A percentile compares a stretch with the other conserved stretches of the same genome.
phyloP scores from a whole-genome alignment of 2,329 filamentous ascomycete species.

The Aspergillus sp. region DNA sequence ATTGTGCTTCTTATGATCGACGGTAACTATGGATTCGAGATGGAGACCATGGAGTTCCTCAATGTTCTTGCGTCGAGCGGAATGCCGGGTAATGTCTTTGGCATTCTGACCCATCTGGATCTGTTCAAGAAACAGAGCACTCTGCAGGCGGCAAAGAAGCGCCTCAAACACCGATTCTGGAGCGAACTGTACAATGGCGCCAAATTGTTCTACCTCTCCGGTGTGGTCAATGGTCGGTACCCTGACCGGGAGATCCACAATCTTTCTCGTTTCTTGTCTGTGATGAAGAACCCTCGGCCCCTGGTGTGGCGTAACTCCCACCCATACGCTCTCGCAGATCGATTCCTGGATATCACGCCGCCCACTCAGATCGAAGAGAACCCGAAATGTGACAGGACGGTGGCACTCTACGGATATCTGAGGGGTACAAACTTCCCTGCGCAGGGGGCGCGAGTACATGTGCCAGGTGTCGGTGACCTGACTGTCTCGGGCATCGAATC shows the following conservation, averaged over 20 bases:
- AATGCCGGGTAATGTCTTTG: constrained; percentile 98
- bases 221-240: constrained; percentile 94
- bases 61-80: constrained; percentile 90
- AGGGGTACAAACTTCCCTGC: constrained; percentile 92
- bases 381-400: constrained; percentile 82
- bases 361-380: constrained; percentile 88
- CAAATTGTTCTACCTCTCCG: constrained; percentile 94
- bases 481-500: constrained; percentile 80
- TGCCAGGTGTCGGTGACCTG: constrained; percentile 89
- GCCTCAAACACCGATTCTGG: constrained; percentile 94
- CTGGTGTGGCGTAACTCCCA: constrained; percentile 95
- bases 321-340: constrained; percentile 89
- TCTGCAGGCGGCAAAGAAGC: constrained; percentile 90
- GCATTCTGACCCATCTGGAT: constrained; percentile 92
- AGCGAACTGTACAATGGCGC: constrained; percentile 95
- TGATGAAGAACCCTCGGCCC: constrained; percentile 99
- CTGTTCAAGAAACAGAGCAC: constrained; percentile 92
- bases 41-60: constrained; percentile 99
- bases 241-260: constrained; percentile 97
- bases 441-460: constrained; percentile 80
- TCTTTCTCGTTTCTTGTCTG: constrained; percentile 86
- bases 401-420: constrained; percentile 90
- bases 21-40: constrained; percentile 97
- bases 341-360: constrained; percentile 91
- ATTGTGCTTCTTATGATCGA: constrained; percentile 98